Percentiles rank a stretch among this genome's conserved stretches.
Evolutionary conservation across 495 filamentous ascomycete species (phyloP).

Genomic region (Apiosordaria backusii): DNA sequence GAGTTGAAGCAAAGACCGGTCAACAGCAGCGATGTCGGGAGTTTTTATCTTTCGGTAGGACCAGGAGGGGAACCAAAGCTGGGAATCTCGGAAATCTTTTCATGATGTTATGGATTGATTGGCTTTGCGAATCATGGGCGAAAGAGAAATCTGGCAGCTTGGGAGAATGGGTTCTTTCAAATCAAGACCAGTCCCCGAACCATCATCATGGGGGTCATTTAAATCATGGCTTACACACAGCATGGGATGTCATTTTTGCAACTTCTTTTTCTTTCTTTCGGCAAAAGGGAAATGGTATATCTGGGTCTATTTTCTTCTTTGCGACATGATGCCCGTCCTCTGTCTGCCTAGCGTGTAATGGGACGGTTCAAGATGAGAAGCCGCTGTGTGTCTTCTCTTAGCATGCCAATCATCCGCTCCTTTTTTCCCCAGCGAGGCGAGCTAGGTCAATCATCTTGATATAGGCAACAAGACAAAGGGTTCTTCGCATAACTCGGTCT

Average conservation of each 20-base stretch:
- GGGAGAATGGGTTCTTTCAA: neutral
- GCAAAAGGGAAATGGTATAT: neutral
- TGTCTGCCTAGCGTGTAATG: neutral
- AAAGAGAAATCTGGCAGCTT: neutral
- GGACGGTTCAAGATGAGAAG: neutral
- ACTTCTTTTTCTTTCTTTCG: neutral
- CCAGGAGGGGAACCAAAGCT: conserved; percentile 6
- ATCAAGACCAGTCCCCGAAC: neutral
- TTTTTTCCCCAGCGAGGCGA: neutral
- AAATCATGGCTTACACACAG: neutral
- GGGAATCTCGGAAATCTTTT: conserved; percentile 11
- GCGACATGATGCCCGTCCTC: neutral
- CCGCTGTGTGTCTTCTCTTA: neutral
- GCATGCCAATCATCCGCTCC: neutral
- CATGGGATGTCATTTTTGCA: neutral
- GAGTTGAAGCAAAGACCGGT: conserved; percentile 7
- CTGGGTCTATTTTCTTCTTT: neutral
- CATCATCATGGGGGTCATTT: neutral
- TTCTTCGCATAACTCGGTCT: too few relatives aligned
- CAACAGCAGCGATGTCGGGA: conserved; percentile 10
- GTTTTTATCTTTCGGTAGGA: conserved; percentile 4
- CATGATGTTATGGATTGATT: neutral
- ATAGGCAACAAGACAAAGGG: neutral
- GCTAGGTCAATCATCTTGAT: neutral
- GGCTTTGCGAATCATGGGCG: neutral